Percentiles rank a stretch among this genome's conserved stretches.
Conservation (phyloP, 371 early-diverging fungal species). For the Choanephora cucurbitarum region DNA sequence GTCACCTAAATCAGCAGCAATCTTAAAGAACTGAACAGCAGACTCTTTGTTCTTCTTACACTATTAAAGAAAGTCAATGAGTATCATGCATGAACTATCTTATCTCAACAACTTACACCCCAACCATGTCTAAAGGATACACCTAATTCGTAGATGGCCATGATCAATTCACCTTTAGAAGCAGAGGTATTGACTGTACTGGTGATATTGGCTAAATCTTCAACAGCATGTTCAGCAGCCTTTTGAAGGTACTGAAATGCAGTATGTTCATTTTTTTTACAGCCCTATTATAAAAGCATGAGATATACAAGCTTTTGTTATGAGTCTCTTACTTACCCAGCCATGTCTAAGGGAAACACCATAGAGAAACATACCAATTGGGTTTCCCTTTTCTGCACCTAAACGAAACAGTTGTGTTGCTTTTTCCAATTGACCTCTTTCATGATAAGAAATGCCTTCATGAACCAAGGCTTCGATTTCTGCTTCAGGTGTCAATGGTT, state of each 20-base stretch:
- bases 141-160: slow-evolving; percentile 87
- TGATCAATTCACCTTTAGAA: slow-evolving; percentile 64
- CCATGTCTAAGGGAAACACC: slow-evolving; percentile 83
- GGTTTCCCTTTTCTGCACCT: slow-evolving; percentile 67
- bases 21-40: slow-evolving; percentile 87
- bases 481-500: neutral
- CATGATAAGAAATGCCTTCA: slow-evolving; percentile 68
- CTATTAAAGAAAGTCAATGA: slow-evolving; percentile 2
- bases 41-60: slow-evolving; percentile 74
- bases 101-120: slow-evolving; percentile 62
- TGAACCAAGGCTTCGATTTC: slow-evolving; percentile 37
- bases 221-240: slow-evolving; percentile 75
- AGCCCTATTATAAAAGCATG: slow-evolving; percentile 55
- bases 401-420: slow-evolving; percentile 73
- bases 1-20: slow-evolving; percentile 86
- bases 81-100: neutral
- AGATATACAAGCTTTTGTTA: no score
- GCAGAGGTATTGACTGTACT: slow-evolving; percentile 29
- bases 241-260: slow-evolving; percentile 77
- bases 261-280: slow-evolving; percentile 61
- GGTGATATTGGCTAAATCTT: slow-evolving; percentile 50
- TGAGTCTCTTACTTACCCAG: no score
- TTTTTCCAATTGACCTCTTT: slow-evolving; percentile 67
- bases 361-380: slow-evolving; percentile 80
- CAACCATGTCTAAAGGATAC: slow-evolving; percentile 87